Conservation (phyloP, 306 rosid genomes). For the Spatholobus suberectus region DNA sequence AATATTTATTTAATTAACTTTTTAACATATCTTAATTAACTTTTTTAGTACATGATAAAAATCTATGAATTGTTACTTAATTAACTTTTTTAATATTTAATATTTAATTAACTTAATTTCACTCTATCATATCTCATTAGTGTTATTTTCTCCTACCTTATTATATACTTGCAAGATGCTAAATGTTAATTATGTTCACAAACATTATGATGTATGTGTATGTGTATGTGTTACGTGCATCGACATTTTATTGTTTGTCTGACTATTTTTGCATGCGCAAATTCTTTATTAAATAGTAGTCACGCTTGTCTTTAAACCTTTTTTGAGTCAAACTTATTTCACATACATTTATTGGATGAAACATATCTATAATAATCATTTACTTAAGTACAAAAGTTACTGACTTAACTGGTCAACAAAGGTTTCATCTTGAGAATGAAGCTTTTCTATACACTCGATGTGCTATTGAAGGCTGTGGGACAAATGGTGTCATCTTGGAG, state of each 20-base stretch:
- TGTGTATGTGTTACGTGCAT: neutral
- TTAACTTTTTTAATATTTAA: no score
- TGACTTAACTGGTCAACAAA: conserved; percentile 47
- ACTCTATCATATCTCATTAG: no score
- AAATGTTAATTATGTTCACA: neutral
- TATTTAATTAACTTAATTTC: no score
- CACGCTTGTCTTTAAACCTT: conserved; percentile 5
- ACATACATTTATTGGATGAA: neutral
- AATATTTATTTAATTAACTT: no score
- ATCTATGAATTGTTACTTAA: no score
- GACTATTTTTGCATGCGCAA: conserved; percentile 25
- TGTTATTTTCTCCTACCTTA: no score
- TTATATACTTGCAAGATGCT: neutral
- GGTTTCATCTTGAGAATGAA: conserved; percentile 30
- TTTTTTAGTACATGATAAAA: no score
- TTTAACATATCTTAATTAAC: no score
- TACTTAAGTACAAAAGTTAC: conserved; percentile 1
- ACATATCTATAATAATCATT: conserved; percentile 15
- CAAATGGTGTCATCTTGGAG: neutral
- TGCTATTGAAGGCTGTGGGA: conserved; percentile 27
- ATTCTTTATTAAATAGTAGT: conserved; percentile 13
- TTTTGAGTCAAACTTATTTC: conserved; percentile 14
- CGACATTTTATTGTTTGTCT: neutral
- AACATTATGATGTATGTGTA: neutral
- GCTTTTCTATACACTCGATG: neutral